Evolutionary conservation across 805 yeast genomes (phyloP).

Genomic region (Teunomyces funiuensis): DNA sequence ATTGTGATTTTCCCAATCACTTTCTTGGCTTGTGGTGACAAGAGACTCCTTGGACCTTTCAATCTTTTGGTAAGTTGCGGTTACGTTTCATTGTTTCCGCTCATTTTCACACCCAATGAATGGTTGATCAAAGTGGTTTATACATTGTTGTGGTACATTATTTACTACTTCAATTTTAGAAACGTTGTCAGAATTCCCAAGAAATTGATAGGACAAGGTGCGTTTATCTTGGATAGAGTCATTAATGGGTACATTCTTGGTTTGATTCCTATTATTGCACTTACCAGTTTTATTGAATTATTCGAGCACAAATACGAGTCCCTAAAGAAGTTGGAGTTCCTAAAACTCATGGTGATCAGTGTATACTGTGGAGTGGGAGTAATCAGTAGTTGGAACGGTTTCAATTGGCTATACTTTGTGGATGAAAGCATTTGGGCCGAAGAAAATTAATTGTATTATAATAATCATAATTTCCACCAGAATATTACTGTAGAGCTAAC

Average conservation of each 20-base stretch:
- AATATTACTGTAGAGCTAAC: no score
- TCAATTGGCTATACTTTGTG: conserved; percentile 84
- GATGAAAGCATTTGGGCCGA: conserved; percentile 69
- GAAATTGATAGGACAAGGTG: conserved; percentile 17
- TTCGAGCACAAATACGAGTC: conserved; percentile 54
- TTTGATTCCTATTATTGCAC: conserved; percentile 59
- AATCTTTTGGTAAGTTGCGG: conserved; percentile 76
- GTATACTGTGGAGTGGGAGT: conserved; percentile 87
- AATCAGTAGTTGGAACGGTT: conserved; percentile 81
- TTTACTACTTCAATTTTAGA: conserved; percentile 69
- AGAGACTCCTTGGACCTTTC: conserved; percentile 69
- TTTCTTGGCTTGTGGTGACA: conserved; percentile 68
- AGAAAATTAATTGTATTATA: conserved; percentile 8
- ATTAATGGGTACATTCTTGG: conserved; percentile 67
- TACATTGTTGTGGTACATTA: conserved; percentile 82
- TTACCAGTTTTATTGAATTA: conserved; percentile 46
- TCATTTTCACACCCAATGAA: conserved; percentile 77
- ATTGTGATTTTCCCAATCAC: conserved; percentile 85
- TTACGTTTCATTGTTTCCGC: conserved; percentile 84
- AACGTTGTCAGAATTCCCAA: conserved; percentile 65
- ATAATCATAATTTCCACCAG: not conserved
- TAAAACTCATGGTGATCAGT: conserved; percentile 78
- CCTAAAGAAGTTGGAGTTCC: conserved; percentile 64
- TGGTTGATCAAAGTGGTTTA: conserved; percentile 73
- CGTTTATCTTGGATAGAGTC: conserved; percentile 61